Percentiles rank a stretch among this genome's conserved stretches.
Conservation (phyloP, 352 stramenopile genomes). For the Plasmopara viticola region DNA sequence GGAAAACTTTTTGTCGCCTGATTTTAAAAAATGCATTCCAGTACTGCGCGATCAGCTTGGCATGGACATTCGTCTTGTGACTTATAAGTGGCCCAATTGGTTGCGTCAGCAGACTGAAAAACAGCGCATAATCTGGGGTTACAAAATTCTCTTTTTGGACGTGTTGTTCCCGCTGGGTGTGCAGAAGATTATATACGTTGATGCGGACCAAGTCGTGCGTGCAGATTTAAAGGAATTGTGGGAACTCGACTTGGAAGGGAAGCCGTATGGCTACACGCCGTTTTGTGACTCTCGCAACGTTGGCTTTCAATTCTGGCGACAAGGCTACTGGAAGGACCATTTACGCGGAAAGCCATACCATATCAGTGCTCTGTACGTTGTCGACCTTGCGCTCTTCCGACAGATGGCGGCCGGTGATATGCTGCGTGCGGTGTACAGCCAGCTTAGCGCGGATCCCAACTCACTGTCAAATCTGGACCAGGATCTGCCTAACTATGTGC, state of each 20-base stretch:
- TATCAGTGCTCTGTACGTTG: constrained; percentile 99
- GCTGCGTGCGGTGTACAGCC: constrained; percentile 94
- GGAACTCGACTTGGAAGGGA: constrained; percentile 96
- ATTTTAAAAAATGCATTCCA: constrained; percentile 95
- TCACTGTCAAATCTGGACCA: constrained; percentile 99
- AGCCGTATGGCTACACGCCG: constrained; percentile 96
- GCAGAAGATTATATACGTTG: constrained; percentile 99
- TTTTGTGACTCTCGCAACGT: constrained; percentile 97
- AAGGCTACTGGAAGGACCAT: constrained; percentile 98
- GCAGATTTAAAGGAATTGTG: constrained; percentile 98
- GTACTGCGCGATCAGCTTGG: constrained; percentile 89
- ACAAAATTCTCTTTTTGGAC: constrained; percentile 99
- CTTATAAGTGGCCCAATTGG: constrained; percentile 99
- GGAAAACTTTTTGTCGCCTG: constrained; percentile 97
- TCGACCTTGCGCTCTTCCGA: constrained; percentile 96
- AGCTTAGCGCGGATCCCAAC: constrained; percentile 96
- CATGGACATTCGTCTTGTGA: constrained; percentile 98
- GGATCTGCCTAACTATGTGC: constrained; percentile 98
- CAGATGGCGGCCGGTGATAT: constrained; percentile 93
- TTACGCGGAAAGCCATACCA: constrained; percentile 97
- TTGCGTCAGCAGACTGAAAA: constrained; percentile 97
- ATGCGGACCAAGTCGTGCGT: constrained; percentile 98
- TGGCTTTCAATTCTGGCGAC: constrained; percentile 98
- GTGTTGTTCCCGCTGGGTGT: constrained; percentile 98
- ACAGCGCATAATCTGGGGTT: constrained; percentile 99